Base-by-base conservation (phyloP, 192 early-diverging fungal species). In the Pecoramyces ruminantium region DNA sequence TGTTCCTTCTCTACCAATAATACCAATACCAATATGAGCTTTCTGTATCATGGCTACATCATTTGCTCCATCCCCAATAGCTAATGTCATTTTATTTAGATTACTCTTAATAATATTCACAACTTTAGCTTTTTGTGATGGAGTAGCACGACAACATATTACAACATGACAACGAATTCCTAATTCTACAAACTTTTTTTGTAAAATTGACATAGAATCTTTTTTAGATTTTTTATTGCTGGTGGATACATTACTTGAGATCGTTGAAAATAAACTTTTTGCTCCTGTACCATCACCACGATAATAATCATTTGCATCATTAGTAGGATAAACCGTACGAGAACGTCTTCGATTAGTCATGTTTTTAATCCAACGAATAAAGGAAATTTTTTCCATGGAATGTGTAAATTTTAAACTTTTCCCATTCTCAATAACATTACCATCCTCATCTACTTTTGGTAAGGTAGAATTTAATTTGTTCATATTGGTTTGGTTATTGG, bases 31-130 rank as follows among this genome's bases (percentile, higher is more conserved):
- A 30, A 80, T n/a, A 67, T 81, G 34, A 5, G 81, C 81, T n/a
- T 79, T 79, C 21, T 89, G 89, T 78, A 91, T 91, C 90, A 91
- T 91, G 15, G 86, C 82, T 13, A 90, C 89, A 78, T 91, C 90
- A 85, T 91, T 91, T 25, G 90, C 90, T 30, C 90, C 90, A 82
- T 91, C 90, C 2, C 90, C 90, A 79, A 91, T 90, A 14, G 90
- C 88, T 15, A 91, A 83, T 29, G 78, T 81, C 2, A 79, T 38
- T 15, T 29, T 38, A 18, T 38, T 77, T 78, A 82, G 83, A 21
- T 86, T 86, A 14, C 86, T 78, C 51, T 82, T 81, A 2, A 90
- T 88, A 1, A 89, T 29, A 11, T 28, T 40, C 25, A 82, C 82
- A 15, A 82, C 38, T 34, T 85, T 82, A 25, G 89, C 84, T 80